Evolutionary conservation across 768 basidiomycete genomes (phyloP), one percentile per base, ranked within the genome.

Genomic region (Pisolithus tinctorius): DNA sequence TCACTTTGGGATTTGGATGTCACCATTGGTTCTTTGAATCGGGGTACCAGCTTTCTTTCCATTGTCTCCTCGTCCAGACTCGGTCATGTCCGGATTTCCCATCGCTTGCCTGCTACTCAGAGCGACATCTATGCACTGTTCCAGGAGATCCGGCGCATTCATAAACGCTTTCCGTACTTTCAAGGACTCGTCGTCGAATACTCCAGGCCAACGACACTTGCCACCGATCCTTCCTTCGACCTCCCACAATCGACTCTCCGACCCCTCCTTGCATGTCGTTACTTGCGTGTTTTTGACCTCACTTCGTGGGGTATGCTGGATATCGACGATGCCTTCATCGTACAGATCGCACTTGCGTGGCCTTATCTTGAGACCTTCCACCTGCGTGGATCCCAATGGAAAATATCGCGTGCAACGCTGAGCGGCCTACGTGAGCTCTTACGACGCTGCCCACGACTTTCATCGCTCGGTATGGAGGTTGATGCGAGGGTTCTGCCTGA

Each of bases 351-450:
- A 17, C 49, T 40, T 11, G 67, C 65, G 1, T 67, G 66, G 66
- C 57, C 59, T 10, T 25, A 45, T 3, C 50, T 67, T 16, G 61
- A 61, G 17, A 63, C 61, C n/a, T 49, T 67, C 1, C 56, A 59
- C 31, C 58, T 67, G 42, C 59, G 58, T 14, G 61, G 65, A 25
- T 54, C 66, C 39, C 60, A 64, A n/a, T 66, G 66, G 65, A 55
- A 1, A 51, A 53, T 10, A 51, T 37, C 27, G 44, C 54, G 2
- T 57, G 14, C 58, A 36, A 65, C 63, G 10, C 55, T 66, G 4
- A 50, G 52, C 6, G 58, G 66, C 14, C 10, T 66, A 7, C 60
- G 63, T 5, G 52, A 51, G 27, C 57, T 66, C 26, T 47, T 58
- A 8, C 51, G 27, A 49, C 47, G 46, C 36, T 66, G 64, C 27